Base-by-base conservation (phyloP, 164 flowering plant genomes). In the Berberis thunbergii region DNA sequence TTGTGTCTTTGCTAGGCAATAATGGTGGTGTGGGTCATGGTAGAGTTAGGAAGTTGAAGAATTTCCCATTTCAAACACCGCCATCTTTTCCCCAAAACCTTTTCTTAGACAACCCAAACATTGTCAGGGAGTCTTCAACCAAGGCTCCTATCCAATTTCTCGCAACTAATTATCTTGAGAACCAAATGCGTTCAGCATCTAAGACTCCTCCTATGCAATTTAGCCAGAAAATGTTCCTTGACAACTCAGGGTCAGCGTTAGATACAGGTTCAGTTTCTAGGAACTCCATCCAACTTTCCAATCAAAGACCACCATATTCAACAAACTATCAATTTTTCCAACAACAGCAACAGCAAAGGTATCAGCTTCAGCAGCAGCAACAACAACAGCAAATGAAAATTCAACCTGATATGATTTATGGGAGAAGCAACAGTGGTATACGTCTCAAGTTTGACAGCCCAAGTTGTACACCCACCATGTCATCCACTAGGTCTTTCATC, bases 401-500 rank as follows among this genome's bases (percentile, higher is more conserved):
- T 39, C 95, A 83, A 52, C 88, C 94, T 43, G 96, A 88, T 49
- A 72, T 80, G 80, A 72, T 84, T 80, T 84, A 70, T 46, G 62
- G 79, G 7, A 79, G 79, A 65, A 83, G 85, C 69, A 86, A 83
- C 57, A 81, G 96, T 62, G 84, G 96, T 40, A 75, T 91, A 41
- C 88, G 76, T 70, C 75, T 91, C 43, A 88, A 83, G 73, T 88
- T 94, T 73, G 96, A 88, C 67, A 81, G 78, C 75, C 76, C 94
- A 6, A 86, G 83, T 67, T 92, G 93, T 69, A 88, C 97, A 1
- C 94, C 90, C 0, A 82, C 94, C 10, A 82, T 93, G 94, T 94
- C 99, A 45, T 91, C 96, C 6, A 85, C 78, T 43, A 81, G 96
- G 69, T 94, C 99, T 10, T 94, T 94, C 66, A 78, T 94, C 45